A percentile compares a stretch with the other conserved stretches of the same genome.
These are phyloP conservation scores for Rhynchosporium graminicola DNA, from an alignment of 2,329 filamentous ascomycete genomes.

Conservation along the genomic window DNA sequence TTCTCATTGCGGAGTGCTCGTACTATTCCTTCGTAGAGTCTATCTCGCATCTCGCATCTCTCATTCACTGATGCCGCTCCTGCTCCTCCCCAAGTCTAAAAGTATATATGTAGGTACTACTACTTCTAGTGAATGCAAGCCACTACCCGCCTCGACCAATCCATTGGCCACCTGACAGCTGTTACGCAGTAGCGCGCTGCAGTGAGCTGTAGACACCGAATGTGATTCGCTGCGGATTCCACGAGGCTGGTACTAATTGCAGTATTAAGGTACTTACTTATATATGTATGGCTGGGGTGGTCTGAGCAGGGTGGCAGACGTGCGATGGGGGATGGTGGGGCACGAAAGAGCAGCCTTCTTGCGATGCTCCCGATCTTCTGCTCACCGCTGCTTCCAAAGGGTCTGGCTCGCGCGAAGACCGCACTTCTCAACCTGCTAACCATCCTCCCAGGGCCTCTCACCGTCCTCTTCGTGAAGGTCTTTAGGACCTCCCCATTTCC, in stretches of 20 bases:
- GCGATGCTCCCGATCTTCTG: constrained; percentile 28
- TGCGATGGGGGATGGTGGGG: no score
- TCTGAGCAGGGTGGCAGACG: constrained; percentile 17
- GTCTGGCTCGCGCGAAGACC: constrained; percentile 25
- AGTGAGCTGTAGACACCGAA: constrained; percentile 20
- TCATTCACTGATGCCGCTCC: no score
- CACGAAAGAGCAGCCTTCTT: constrained; percentile 4
- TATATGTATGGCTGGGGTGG: background rate
- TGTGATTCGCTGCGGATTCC: constrained; percentile 28
- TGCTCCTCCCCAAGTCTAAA: background rate
- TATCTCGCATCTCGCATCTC: no score
- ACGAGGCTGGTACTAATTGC: constrained; percentile 9
- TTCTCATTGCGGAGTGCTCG: no score
- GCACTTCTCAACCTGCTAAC: constrained; percentile 30
- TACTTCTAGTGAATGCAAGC: no score
- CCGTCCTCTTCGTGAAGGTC: constrained; percentile 38
- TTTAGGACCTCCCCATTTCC: constrained; percentile 31
- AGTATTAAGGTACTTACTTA: no score
- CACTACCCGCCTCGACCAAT: background rate
- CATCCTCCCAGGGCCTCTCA: constrained; percentile 32
- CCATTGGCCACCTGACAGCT: constrained; percentile 31
- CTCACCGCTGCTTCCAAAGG: constrained; percentile 38
- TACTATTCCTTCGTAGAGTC: background rate
- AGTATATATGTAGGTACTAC: no score
- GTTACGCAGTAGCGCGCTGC: constrained; percentile 29